Evolutionary conservation across 306 rosid genomes (phyloP).

Genomic region (Pterocarpus santalinus): DNA sequence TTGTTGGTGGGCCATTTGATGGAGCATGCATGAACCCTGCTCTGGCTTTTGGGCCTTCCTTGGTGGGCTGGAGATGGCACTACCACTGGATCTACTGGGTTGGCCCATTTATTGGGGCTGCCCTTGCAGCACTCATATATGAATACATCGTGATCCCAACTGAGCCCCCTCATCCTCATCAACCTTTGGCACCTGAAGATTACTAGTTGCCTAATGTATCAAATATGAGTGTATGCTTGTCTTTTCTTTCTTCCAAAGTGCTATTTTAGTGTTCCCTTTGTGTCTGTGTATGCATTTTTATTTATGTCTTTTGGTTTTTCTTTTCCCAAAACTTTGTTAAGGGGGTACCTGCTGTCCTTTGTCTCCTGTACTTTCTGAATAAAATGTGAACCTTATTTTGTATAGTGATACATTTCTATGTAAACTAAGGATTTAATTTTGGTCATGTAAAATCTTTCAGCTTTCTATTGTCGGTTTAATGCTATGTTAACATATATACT

Average conservation of each 20-base stretch:
- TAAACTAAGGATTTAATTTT: background rate
- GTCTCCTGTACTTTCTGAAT: slow-evolving; percentile 48
- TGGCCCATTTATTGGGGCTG: slow-evolving; percentile 91
- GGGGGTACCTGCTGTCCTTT: slow-evolving; percentile 36
- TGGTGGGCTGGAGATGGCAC: slow-evolving; percentile 93
- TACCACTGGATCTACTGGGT: slow-evolving; percentile 96
- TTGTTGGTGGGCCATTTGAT: slow-evolving; percentile 90
- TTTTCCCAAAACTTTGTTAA: slow-evolving; percentile 3
- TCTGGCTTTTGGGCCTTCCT: slow-evolving; percentile 89
- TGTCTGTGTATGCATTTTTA: slow-evolving; percentile 16
- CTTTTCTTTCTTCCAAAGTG: slow-evolving; percentile 5
- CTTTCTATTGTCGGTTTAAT: background rate
- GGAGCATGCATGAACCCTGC: slow-evolving; percentile 99
- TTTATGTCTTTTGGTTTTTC: slow-evolving; percentile 21
- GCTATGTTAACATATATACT: no score
- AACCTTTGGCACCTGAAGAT: slow-evolving; percentile 94
- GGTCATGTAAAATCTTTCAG: background rate
- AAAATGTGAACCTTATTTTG: slow-evolving; percentile 51
- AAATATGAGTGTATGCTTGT: slow-evolving; percentile 10
- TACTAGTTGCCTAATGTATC: slow-evolving; percentile 53
- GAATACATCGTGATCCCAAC: slow-evolving; percentile 83
- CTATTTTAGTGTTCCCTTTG: background rate
- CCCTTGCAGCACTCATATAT: slow-evolving; percentile 75
- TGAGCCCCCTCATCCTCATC: slow-evolving; percentile 79
- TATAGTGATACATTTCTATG: background rate